phyloP scores from a whole-genome alignment of 345 rosid species.

The Theobroma cacao region DNA sequence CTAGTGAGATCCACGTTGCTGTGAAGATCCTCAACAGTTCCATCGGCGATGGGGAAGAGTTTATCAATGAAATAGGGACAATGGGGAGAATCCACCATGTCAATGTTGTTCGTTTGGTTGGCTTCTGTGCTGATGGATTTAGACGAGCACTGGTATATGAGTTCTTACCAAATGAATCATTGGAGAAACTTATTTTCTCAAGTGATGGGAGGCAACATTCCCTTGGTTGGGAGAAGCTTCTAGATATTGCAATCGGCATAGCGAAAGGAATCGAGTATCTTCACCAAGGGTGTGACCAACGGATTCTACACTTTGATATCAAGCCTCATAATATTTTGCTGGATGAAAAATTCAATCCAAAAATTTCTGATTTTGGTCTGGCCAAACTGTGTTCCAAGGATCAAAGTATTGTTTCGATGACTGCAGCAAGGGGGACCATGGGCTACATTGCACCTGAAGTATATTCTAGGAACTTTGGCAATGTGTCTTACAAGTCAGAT shows the following conservation, averaged over 20 bases:
- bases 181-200: slow-evolving; percentile 16
- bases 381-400: slow-evolving; percentile 18
- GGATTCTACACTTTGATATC: slow-evolving; percentile 24
- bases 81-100: slow-evolving; percentile 27
- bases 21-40: slow-evolving; percentile 26
- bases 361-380: slow-evolving; percentile 15
- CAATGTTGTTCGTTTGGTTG: slow-evolving; percentile 16
- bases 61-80: slow-evolving; percentile 25
- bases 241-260: slow-evolving; percentile 13
- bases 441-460: slow-evolving; percentile 29
- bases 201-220: neutral
- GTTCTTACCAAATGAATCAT: slow-evolving; percentile 19
- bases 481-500: slow-evolving; percentile 8
- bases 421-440: slow-evolving; percentile 8
- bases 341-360: slow-evolving; percentile 22
- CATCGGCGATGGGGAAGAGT: slow-evolving; percentile 18
- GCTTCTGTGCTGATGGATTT: slow-evolving; percentile 20
- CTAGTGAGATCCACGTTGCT: slow-evolving; percentile 22
- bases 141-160: slow-evolving; percentile 18
- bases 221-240: slow-evolving; percentile 20
- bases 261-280: slow-evolving; percentile 23
- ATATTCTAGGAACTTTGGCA: slow-evolving; percentile 14
- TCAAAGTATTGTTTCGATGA: slow-evolving; percentile 9
- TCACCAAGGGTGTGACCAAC: slow-evolving; percentile 20
- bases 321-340: slow-evolving; percentile 11